These are phyloP conservation scores for Metarhizium guizhouense DNA, from an alignment of 2,329 filamentous ascomycete genomes.

Conservation along the genomic window DNA sequence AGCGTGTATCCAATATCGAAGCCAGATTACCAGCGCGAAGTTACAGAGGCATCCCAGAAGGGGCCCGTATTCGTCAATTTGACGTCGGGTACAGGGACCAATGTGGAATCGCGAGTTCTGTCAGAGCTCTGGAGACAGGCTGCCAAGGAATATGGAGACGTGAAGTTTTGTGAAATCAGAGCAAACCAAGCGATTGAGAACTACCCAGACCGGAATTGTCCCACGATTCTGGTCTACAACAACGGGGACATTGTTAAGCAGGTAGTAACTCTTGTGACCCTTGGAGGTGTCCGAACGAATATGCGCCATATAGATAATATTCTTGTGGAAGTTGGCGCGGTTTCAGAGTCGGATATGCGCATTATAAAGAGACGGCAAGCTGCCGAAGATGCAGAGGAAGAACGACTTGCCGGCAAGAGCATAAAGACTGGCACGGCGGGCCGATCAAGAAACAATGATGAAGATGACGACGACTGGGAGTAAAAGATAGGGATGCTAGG, in stretches of 20 bases:
- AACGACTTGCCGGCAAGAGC: conserved; percentile 37
- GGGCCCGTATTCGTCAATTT: conserved; percentile 68
- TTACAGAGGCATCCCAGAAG: conserved; percentile 79
- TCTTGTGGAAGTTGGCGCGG: conserved; percentile 71
- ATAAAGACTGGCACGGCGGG: conserved; percentile 42
- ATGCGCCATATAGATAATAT: conserved; percentile 72
- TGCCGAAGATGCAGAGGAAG: conserved; percentile 52
- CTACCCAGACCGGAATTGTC: conserved; percentile 91
- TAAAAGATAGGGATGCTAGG: conserved; percentile 22
- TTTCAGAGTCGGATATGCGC: conserved; percentile 70
- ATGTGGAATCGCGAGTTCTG: conserved; percentile 76
- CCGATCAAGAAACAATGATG: conserved; percentile 28
- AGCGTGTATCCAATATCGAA: conserved; percentile 91
- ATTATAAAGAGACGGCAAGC: conserved; percentile 54
- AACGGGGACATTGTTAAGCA: conserved; percentile 90
- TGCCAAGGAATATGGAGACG: conserved; percentile 76
- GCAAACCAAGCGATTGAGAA: conserved; percentile 91
- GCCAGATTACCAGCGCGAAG: conserved; percentile 82
- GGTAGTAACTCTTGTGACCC: conserved; percentile 75
- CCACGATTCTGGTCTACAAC: conserved; percentile 85
- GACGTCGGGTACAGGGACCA: conserved; percentile 67
- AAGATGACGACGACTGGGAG: conserved; percentile 53
- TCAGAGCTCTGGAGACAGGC: conserved; percentile 80
- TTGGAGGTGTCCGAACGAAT: conserved; percentile 63
- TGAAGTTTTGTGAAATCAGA: conserved; percentile 96